Evolutionary conservation across 2,329 filamentous ascomycete species (phyloP), one percentile per base, ranked within the genome.

Genomic region (Aureobasidium leucospermi): DNA sequence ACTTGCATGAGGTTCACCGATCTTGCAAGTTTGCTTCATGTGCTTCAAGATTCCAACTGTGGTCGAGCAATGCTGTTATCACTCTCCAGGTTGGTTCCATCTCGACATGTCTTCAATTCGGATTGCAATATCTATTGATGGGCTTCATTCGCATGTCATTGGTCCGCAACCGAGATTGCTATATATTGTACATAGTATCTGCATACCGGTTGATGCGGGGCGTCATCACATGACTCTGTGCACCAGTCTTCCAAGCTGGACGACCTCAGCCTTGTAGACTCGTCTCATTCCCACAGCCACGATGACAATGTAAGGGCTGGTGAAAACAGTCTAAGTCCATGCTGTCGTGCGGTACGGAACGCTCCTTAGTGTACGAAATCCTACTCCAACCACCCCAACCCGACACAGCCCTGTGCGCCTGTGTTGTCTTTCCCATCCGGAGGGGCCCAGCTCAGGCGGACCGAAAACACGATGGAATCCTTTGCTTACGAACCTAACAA

Each of bases 161-260:
- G 55, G 55, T 28, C n/a, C 19, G 4, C 43, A 48, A 9, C 43
- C 43, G 55, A 58, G 32, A 56, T 38, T 46, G 6, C 16, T 43
- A 58, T 58, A 58, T 58, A 23, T 23, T 4, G 23, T 23, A 23
- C 23, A 23, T 23, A 23, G 23, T 47, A 43, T 34, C 34, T 58
- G 42, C 55, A 58, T 47, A 58, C 43, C 55, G 55, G 55, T 58
- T 58, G 42, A 19, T 58, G 55, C 55, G 55, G 55, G 55, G 55
- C 55, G 23, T 46, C 6, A 41, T 58, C 55, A 58, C 42, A 45
- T 58, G 55, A 58, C 42, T n/a, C 11, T 23, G 55, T 58, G 55
- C 43, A 29, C 32, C 28, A 15, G 16, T 48, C 23, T 16, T 29
- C 39, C 55, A 39, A 31, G 29, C 41, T 58, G 43, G 41, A 56